Conservation (phyloP, 2,329 filamentous ascomycete species). For the Aaosphaeria arxii region DNA sequence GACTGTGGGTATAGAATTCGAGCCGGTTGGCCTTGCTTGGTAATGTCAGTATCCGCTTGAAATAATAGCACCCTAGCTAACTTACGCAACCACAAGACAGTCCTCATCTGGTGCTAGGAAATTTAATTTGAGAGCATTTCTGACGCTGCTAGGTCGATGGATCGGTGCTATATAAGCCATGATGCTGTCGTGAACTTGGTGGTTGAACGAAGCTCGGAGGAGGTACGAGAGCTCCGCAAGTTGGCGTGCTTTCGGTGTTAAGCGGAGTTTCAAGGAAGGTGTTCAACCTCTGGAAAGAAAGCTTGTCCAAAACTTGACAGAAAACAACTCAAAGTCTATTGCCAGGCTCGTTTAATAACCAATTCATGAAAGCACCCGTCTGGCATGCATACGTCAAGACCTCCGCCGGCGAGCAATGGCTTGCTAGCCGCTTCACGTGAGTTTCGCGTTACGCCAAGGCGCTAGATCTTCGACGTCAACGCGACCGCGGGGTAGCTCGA, state of each 20-base stretch:
- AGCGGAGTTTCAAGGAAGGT: not conserved
- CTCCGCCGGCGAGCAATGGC: too few relatives aligned
- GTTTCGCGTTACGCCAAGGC: too few relatives aligned
- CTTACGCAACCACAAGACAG: conserved; percentile 85
- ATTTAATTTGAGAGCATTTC: conserved; percentile 79
- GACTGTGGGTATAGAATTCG: conserved; percentile 72
- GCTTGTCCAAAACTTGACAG: too few relatives aligned
- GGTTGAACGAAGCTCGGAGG: not conserved
- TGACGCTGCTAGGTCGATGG: conserved; percentile 85
- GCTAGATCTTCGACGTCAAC: too few relatives aligned
- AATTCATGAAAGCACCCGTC: too few relatives aligned
- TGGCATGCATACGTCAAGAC: too few relatives aligned
- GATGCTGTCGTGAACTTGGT: conserved; percentile 3
- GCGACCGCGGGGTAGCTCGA: too few relatives aligned
- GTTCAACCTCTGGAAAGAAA: too few relatives aligned
- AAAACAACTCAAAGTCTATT: too few relatives aligned
- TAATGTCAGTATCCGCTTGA: conserved; percentile 7
- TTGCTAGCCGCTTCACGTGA: too few relatives aligned
- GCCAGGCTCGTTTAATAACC: too few relatives aligned
- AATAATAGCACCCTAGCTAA: not conserved
- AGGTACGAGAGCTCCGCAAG: conserved; percentile 6
- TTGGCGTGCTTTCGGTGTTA: not conserved
- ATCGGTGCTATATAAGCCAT: conserved; percentile 98
- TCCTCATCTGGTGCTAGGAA: conserved; percentile 73
- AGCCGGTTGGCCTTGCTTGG: conserved; percentile 74